These are phyloP conservation scores for Aleurites moluccanus DNA, from an alignment of 441 rosid species.

Conservation along the genomic window DNA sequence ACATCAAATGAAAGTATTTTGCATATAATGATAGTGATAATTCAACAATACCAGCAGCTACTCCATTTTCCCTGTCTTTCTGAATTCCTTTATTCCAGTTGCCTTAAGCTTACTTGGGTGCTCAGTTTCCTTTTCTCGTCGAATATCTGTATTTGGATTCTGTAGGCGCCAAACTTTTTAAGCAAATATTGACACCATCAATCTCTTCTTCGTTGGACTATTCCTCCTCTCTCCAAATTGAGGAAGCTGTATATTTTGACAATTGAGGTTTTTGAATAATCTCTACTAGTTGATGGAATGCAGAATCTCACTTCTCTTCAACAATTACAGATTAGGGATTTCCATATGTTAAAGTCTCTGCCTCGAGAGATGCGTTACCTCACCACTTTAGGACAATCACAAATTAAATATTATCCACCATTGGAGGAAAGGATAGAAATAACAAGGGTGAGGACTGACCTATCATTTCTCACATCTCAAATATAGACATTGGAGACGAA, in stretches of 20 bases:
- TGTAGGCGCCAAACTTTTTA: not conserved
- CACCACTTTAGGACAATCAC: not conserved
- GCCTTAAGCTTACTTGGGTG: not conserved
- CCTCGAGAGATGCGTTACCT: not conserved
- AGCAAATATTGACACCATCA: not conserved
- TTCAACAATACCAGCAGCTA: not conserved
- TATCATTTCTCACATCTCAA: too few relatives aligned
- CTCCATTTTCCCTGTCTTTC: slow-evolving; percentile 24
- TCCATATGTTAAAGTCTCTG: not conserved
- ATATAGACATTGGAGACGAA: not conserved
- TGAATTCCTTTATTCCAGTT: not conserved
- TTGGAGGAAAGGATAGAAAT: not conserved
- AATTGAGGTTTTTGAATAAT: not conserved
- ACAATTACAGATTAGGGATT: fast-evolving
- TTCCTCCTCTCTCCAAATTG: not conserved
- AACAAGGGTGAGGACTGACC: too few relatives aligned
- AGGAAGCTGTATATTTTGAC: not conserved
- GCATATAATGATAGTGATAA: too few relatives aligned
- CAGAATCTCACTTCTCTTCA: not conserved
- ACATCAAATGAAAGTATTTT: too few relatives aligned
- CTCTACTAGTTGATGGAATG: not conserved
- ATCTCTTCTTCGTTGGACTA: not conserved
- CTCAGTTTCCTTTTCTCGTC: not conserved
- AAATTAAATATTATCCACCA: not conserved
- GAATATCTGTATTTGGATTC: not conserved